Evolutionary conservation across 257 asterid genomes (phyloP).

Genomic region (Plantago major): DNA sequence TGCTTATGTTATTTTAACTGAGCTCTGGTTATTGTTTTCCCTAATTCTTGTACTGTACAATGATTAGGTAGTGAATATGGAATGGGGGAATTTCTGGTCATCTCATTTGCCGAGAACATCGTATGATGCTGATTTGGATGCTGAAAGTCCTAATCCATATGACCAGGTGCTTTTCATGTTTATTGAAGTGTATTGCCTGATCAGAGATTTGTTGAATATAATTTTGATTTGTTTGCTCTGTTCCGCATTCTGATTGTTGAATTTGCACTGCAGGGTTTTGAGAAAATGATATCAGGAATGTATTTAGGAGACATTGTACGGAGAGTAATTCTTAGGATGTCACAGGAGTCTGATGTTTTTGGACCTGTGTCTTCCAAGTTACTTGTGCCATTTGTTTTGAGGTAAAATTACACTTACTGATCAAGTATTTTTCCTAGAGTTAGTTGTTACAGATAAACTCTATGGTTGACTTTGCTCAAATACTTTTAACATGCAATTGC

Average conservation of each 20-base stretch:
- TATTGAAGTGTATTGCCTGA: not conserved
- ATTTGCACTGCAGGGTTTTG: constrained; percentile 57
- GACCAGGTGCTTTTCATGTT: constrained; percentile 55
- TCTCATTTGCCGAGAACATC: constrained; percentile 87
- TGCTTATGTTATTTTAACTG: constrained; percentile 1
- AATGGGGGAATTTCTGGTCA: constrained; percentile 97
- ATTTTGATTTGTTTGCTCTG: not conserved
- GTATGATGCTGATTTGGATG: constrained; percentile 72
- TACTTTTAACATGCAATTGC: not conserved
- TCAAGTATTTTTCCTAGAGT: not conserved
- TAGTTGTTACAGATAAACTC: not conserved
- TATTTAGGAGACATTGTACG: constrained; percentile 88
- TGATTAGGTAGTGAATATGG: constrained; percentile 79
- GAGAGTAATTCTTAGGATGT: constrained; percentile 74
- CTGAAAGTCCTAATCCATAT: constrained; percentile 73
- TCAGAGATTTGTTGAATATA: not conserved
- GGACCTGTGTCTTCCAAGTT: constrained; percentile 60
- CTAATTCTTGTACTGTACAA: too few relatives aligned
- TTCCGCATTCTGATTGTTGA: constrained; percentile 20
- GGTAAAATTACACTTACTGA: too few relatives aligned
- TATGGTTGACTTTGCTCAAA: not conserved
- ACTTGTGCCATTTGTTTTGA: constrained; percentile 58
- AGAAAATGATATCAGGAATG: constrained; percentile 96
- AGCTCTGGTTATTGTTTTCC: too few relatives aligned
- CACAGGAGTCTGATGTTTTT: constrained; percentile 57